Conservation (phyloP, 768 basidiomycete genomes). For the Panaeolus papilionaceus region DNA sequence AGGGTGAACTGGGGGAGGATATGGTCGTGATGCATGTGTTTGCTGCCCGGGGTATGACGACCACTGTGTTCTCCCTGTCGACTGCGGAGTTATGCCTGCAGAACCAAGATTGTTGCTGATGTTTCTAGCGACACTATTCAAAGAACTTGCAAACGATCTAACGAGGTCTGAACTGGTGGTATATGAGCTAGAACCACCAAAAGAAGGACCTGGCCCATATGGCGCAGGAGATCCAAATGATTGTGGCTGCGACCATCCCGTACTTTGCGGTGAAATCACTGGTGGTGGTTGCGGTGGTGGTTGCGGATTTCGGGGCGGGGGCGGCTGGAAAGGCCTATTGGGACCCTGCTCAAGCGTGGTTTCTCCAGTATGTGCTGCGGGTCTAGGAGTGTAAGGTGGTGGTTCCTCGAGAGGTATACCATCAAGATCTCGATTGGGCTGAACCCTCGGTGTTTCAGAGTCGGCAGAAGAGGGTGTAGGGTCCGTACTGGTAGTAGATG, state of each 20-base stretch:
- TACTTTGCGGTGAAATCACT: conserved; percentile 2
- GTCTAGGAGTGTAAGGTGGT: conserved; percentile 70
- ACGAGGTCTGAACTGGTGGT: conserved; percentile 20
- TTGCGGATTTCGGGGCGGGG: conserved; percentile 30
- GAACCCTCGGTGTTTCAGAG: conserved; percentile 8
- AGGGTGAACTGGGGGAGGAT: conserved; percentile 18
- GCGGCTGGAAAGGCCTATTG: conserved; percentile 61
- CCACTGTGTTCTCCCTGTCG: conserved; percentile 28
- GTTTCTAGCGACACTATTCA: conserved; percentile 24
- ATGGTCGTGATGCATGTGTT: conserved; percentile 22
- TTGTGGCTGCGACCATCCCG: conserved; percentile 11
- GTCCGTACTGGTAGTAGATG: conserved; percentile 12
- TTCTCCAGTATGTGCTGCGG: conserved; percentile 63
- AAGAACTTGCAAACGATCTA: conserved; percentile 26
- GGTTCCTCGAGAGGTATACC: conserved; percentile 56
- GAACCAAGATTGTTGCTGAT: background rate
- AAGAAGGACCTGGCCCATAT: conserved; percentile 3
- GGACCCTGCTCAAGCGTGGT: conserved; percentile 69
- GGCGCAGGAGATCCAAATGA: conserved; percentile 4
- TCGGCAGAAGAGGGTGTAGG: conserved; percentile 8
- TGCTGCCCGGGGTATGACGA: conserved; percentile 33
- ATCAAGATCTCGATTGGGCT: conserved; percentile 29
- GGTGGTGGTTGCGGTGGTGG: conserved; percentile 15
- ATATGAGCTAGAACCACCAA: conserved; percentile 1
- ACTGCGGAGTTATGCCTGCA: conserved; percentile 17